phyloP scores from a whole-genome alignment of 2,329 filamentous ascomycete species.

The Calonectria crousiana region DNA sequence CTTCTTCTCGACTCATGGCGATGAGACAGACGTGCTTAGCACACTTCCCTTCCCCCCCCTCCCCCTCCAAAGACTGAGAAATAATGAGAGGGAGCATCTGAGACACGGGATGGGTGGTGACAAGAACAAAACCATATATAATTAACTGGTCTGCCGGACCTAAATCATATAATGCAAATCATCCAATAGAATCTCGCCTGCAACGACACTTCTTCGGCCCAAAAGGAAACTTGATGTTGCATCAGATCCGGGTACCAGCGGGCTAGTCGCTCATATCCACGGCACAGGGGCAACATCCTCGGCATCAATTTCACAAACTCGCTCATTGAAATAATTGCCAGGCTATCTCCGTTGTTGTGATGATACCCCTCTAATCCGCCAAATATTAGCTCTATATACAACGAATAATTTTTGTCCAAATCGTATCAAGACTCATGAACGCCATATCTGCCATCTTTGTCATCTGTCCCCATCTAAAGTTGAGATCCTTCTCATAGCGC shows the following conservation, averaged over 20 bases:
- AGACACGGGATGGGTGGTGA: background rate
- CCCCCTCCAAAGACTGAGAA: background rate
- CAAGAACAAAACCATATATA: background rate
- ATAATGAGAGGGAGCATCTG: background rate
- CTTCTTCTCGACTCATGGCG: background rate
- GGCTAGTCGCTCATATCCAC: background rate
- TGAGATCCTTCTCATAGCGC: slow-evolving; percentile 5
- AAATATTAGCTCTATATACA: slow-evolving; percentile 3
- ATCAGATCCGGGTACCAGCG: background rate
- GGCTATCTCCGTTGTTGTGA: background rate
- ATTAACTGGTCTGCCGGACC: background rate
- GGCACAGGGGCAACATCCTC: background rate
- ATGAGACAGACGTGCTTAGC: background rate
- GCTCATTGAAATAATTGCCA: background rate
- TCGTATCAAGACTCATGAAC: background rate
- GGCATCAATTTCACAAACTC: background rate
- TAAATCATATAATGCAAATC: background rate
- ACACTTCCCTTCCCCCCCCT: too few relatives aligned
- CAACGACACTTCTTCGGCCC: background rate
- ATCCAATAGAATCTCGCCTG: background rate
- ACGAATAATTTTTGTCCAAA: background rate
- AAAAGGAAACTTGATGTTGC: background rate
- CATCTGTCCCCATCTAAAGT: too few relatives aligned
- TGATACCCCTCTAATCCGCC: background rate
- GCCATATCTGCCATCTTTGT: slow-evolving; percentile 1